phyloP scores from a whole-genome alignment of 2,329 filamentous ascomycete species.

The Diaporthe sp. region DNA sequence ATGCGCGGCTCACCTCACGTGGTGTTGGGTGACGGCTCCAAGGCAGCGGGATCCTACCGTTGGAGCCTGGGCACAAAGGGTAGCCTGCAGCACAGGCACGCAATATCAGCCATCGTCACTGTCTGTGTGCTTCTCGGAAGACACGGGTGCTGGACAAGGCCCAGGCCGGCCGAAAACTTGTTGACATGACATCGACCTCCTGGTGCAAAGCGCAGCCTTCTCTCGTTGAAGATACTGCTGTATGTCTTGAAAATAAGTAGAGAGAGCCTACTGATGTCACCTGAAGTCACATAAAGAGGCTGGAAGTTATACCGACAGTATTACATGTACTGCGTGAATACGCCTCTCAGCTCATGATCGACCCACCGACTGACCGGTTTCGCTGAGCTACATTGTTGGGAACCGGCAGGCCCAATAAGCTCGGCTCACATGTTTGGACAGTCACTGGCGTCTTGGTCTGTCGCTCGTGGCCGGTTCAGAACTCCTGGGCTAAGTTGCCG shows the following conservation, averaged over 20 bases:
- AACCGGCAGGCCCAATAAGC: background rate
- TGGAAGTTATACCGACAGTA: background rate
- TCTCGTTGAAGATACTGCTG: background rate
- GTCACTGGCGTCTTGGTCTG: background rate
- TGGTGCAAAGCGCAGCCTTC: background rate
- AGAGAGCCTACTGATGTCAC: background rate
- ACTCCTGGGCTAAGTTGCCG: background rate
- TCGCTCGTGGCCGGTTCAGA: background rate
- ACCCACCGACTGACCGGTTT: background rate
- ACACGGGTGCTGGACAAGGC: no score
- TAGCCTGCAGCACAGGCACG: background rate
- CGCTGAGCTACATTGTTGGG: background rate
- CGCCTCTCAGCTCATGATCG: background rate
- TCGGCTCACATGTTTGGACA: background rate
- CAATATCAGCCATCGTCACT: background rate
- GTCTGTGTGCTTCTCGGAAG: background rate
- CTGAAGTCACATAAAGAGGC: background rate
- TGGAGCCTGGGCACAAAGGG: background rate
- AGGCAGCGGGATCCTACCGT: background rate
- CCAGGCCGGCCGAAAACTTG: background rate
- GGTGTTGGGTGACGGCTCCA: background rate
- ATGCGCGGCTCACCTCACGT: slow-evolving; percentile 11
- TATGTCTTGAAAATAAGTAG: background rate
- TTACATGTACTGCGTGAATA: background rate
- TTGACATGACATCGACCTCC: background rate